Evolutionary conservation across 2,329 filamentous ascomycete species (phyloP), one percentile per base, ranked within the genome.

Genomic region (Westerdykella sp.): DNA sequence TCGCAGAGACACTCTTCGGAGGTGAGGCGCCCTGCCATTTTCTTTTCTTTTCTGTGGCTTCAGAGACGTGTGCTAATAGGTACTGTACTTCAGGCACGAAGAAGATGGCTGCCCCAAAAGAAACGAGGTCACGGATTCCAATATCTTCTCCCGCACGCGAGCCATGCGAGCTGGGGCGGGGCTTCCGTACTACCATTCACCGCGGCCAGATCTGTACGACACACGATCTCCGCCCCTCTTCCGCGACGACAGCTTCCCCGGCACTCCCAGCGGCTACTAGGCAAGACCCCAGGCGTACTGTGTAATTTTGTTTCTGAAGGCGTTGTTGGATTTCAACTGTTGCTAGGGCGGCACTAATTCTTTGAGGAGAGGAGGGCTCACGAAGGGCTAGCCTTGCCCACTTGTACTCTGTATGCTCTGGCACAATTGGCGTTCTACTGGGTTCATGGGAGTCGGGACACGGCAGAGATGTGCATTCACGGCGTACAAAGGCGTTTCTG

Each of bases 1-100:
- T 21, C 78, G 87, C 36, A 89, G 88, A 63, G 87, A 94, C 57
- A 93, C 87, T 1, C 72, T 93, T n/a, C 72, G 81, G 68, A 84
- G 87, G 86, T 87, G 68, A 68, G 74, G 48, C 41, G 13, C 6
- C 31, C 3, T 14, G 9, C 7, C 9, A 14, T 10, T 21, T 6
- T 30, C 15, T 7, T 21, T 21, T 21, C 18, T 21, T n/a, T 40
- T 21, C n/a, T 9, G 22, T 42, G 37, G 39, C 34, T 28, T 28
- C 25, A 12, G 11, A 12, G 25, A 3, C 7, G 30, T 34, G 21
- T 32, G 43, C 51, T 65, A 48, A 65, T 43, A 23, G 28, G n/a
- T n/a, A 14, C 32, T 36, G n/a, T n/a, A 14, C 32, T 36, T 34
- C 51, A 89, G 85, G 59, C 85, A 90, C 55, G 81, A 84, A 73